Base-by-base conservation (phyloP, 1,284 basidiomycete species). In the Sanghuangporus weigelae region DNA sequence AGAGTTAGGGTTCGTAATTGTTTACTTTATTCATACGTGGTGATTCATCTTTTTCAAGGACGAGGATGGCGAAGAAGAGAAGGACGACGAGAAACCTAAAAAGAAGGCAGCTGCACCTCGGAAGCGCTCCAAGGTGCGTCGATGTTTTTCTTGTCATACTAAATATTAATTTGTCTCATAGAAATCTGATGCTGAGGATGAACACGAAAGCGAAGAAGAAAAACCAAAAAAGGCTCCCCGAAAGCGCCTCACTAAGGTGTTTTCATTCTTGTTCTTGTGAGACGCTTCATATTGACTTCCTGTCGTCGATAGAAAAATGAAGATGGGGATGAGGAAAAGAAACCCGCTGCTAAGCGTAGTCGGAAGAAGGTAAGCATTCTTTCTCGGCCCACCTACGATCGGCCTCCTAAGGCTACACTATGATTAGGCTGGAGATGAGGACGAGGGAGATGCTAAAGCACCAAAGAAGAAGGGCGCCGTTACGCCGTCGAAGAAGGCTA, bases 161-260 rank as follows among this genome's bases (percentile, higher is more conserved):
- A 1, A 14, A 19, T 44, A 35, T n/a, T 63, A 60, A 40, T 46
- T 21, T 42, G 39, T 48, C 40, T 55, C 21, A 67, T 64, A 75
- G 70, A 77, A 77, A 68, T 67, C 67, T 10, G 73, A 74, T 12
- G 71, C 73, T 48, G 68, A 67, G 35, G 68, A 68, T 3, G 76
- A 70, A 23, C 75, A 71, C 8, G 76, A 72, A 38, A 76, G 73
- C 1, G 65, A 59, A 21, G 75, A 74, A n/a, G 77, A 76, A 61
- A 77, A 78, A 66, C 72, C 73, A 72, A 78, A 73, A 66, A 72
- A 69, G 59, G 67, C 68, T 40, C 63, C 68, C 3, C 50, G 66
- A 16, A 71, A 71, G 65, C 68, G 64, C 40, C 64, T 38, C 11
- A 8, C 53, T 16, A 65, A 63, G 49, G 59, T 60, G 26, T 11